These are phyloP conservation scores for Penicillium maclennaniae DNA, from an alignment of 495 filamentous ascomycete species.

Conservation along the genomic window DNA sequence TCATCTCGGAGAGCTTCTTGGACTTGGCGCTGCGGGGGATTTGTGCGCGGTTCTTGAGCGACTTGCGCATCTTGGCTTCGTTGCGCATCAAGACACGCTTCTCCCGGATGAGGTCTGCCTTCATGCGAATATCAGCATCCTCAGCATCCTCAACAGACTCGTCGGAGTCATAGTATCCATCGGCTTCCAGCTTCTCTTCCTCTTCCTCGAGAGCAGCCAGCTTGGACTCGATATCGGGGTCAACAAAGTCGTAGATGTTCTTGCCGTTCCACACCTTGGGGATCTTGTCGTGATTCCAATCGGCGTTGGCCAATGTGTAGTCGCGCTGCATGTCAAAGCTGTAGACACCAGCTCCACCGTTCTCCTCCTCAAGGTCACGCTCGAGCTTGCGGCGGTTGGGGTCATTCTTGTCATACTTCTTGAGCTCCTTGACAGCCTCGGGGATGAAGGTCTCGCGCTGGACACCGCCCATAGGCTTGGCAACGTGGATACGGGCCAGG, in stretches of 20 bases:
- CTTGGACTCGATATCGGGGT: conserved; percentile 92
- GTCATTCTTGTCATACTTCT: conserved; percentile 87
- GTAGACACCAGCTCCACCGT: conserved; percentile 93
- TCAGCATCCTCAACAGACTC: conserved; percentile 73
- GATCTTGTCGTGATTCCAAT: conserved; percentile 95
- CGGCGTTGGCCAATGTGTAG: conserved; percentile 76
- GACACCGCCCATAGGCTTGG: conserved; percentile 78
- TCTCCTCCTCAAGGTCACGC: conserved; percentile 85
- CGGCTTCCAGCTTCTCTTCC: conserved; percentile 82
- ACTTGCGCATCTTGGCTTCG: conserved; percentile 87
- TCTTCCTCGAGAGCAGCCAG: conserved; percentile 88
- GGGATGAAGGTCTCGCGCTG: conserved; percentile 80
- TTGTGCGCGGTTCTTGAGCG: conserved; percentile 88
- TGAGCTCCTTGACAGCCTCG: conserved; percentile 70
- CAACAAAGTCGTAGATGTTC: conserved; percentile 95
- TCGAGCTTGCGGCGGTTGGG: conserved; percentile 74
- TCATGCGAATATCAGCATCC: conserved; percentile 78
- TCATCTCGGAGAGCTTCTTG: conserved; percentile 79
- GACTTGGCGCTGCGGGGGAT: conserved; percentile 74
- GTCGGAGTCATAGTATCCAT: conserved; percentile 74
- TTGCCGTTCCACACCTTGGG: conserved; percentile 90
- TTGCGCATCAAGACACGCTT: conserved; percentile 85
- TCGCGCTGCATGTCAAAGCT: conserved; percentile 85
- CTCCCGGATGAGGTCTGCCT: conserved; percentile 92
- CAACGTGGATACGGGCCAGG: conserved; percentile 90